These are phyloP conservation scores for Xylaria telfairii DNA, from an alignment of 495 filamentous ascomycete genomes.

Conservation along the genomic window DNA sequence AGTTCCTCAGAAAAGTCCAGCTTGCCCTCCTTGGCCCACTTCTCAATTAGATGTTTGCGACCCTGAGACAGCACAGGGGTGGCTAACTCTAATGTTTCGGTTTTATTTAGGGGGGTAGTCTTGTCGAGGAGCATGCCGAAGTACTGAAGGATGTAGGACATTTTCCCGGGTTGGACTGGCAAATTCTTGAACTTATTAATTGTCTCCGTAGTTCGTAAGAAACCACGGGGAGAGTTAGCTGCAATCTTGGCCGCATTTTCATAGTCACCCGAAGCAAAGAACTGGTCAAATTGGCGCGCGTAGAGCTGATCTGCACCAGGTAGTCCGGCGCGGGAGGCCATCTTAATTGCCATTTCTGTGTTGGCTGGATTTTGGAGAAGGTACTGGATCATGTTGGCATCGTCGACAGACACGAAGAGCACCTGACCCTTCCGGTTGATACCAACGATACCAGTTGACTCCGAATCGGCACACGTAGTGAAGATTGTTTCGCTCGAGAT, in stretches of 20 bases:
- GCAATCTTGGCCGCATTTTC: constrained; percentile 91
- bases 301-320: constrained; percentile 96
- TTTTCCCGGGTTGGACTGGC: constrained; percentile 73
- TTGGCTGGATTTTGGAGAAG: constrained; percentile 95
- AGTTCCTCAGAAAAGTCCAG: constrained; percentile 94
- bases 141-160: constrained; percentile 95
- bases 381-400: constrained; percentile 88
- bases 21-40: constrained; percentile 96
- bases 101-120: constrained; percentile 80
- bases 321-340: constrained; percentile 91
- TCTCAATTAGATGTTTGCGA: constrained; percentile 94
- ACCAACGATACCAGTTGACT: constrained; percentile 86
- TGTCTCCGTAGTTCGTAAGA: constrained; percentile 89
- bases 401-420: constrained; percentile 88
- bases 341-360: constrained; percentile 87
- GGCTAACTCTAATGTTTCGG: constrained; percentile 93
- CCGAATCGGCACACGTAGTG: constrained; percentile 83
- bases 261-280: constrained; percentile 77
- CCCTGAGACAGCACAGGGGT: constrained; percentile 90
- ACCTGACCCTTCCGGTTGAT: constrained; percentile 98
- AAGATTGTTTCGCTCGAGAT: constrained; percentile 99
- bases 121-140: constrained; percentile 98
- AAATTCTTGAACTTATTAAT: constrained; percentile 93
- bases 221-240: constrained; percentile 94
- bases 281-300: constrained; percentile 86